Conservation (phyloP, 2,329 filamentous ascomycete genomes). For the Nothopassalora personata region DNA sequence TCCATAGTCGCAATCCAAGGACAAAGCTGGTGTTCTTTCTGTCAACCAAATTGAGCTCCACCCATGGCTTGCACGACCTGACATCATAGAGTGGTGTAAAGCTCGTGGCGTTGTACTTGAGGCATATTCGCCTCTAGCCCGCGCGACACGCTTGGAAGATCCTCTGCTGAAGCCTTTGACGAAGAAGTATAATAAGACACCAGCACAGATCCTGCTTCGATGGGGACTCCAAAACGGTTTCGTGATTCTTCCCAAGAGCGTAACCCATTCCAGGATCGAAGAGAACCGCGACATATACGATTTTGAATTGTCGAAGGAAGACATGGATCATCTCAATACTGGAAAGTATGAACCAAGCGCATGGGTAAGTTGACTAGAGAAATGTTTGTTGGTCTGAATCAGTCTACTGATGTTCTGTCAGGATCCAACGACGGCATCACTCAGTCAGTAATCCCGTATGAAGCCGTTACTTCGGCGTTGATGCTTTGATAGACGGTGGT, state of each 20-base stretch:
- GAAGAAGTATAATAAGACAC: slow-evolving; percentile 54
- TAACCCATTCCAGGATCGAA: slow-evolving; percentile 42
- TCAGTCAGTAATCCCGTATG: slow-evolving; percentile 15
- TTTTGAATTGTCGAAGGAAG: slow-evolving; percentile 53
- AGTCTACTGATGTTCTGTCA: background rate
- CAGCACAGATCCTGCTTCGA: slow-evolving; percentile 54
- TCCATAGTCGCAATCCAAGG: slow-evolving; percentile 33
- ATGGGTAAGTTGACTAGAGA: slow-evolving; percentile 38
- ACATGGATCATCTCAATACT: slow-evolving; percentile 53
- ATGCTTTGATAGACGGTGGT: slow-evolving; percentile 10
- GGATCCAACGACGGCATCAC: slow-evolving; percentile 45
- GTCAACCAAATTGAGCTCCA: slow-evolving; percentile 89
- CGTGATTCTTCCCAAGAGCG: slow-evolving; percentile 59
- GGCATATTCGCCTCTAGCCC: slow-evolving; percentile 43
- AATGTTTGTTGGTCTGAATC: background rate
- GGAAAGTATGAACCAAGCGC: slow-evolving; percentile 52
- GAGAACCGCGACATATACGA: slow-evolving; percentile 58
- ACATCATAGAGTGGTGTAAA: slow-evolving; percentile 73
- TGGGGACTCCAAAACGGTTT: slow-evolving; percentile 61
- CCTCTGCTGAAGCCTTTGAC: slow-evolving; percentile 46
- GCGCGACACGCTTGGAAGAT: slow-evolving; percentile 48
- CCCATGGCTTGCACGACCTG: slow-evolving; percentile 75
- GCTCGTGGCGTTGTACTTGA: slow-evolving; percentile 46
- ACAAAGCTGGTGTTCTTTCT: slow-evolving; percentile 65
- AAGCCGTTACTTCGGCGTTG: slow-evolving; percentile 1